A percentile compares a stretch with the other conserved stretches of the same genome.
Evolutionary conservation across 768 basidiomycete genomes (phyloP).

Genomic region (Gelatoporia subvermispora): DNA sequence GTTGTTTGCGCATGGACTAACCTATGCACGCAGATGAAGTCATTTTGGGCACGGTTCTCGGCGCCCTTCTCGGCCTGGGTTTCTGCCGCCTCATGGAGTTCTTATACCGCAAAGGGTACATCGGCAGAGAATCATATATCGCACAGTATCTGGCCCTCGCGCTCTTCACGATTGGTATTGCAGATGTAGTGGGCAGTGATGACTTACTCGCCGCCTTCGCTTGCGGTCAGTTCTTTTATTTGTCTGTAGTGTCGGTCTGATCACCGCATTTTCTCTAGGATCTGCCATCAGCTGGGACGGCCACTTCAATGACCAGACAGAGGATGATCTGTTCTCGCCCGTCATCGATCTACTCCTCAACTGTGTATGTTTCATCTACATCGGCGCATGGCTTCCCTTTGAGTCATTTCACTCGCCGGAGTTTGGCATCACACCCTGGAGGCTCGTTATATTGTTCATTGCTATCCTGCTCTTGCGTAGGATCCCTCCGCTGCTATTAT

Average conservation of each 20-base stretch:
- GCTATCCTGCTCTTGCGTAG: conserved; percentile 71
- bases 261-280: conserved; percentile 38
- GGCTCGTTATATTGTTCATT: conserved; percentile 62
- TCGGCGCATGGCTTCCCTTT: conserved; percentile 85
- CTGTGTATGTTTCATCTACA: conserved; percentile 77
- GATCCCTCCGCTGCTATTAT: conserved; percentile 68
- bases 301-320: conserved; percentile 72
- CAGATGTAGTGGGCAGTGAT: conserved; percentile 76
- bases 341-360: conserved; percentile 87
- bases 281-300: conserved; percentile 91
- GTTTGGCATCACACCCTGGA: conserved; percentile 65
- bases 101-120: conserved; percentile 54
- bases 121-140: conserved; percentile 82
- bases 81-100: conserved; percentile 74
- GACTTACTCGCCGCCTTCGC: conserved; percentile 89
- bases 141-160: conserved; percentile 78
- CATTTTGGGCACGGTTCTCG: conserved; percentile 65
- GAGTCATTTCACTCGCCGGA: conserved; percentile 47
- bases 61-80: conserved; percentile 52
- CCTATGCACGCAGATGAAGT: conserved; percentile 61
- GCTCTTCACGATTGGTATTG: conserved; percentile 73
- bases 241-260: not conserved
- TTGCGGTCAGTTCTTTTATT: conserved; percentile 43
- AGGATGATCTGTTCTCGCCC: conserved; percentile 83
- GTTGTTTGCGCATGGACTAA: not conserved